These are phyloP conservation scores for Triglochin maritima DNA, from an alignment of 106 monocot species.

Conservation along the genomic window DNA sequence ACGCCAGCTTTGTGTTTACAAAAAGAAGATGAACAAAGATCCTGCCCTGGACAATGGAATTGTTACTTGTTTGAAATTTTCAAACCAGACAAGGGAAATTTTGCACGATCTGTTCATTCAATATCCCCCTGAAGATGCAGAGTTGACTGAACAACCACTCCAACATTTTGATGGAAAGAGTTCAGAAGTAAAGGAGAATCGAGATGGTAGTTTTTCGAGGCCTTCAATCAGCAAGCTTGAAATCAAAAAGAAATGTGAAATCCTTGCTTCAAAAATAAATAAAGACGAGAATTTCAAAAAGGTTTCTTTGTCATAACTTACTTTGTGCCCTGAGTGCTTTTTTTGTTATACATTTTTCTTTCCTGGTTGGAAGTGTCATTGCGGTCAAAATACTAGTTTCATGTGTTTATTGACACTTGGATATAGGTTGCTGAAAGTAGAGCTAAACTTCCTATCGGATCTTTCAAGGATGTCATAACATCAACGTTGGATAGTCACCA, in stretches of 20 bases:
- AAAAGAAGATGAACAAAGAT: constrained; percentile 39
- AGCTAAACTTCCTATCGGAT: constrained; percentile 78
- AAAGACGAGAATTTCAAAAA: constrained; percentile 40
- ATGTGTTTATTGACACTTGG: constrained; percentile 5
- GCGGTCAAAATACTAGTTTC: not conserved
- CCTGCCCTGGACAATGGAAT: constrained; percentile 19
- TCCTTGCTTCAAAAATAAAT: constrained; percentile 40
- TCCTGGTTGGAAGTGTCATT: not conserved
- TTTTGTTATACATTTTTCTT: constrained; percentile 1
- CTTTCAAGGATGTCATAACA: constrained; percentile 64
- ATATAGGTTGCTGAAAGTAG: constrained; percentile 54
- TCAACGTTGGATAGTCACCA: constrained; percentile 69
- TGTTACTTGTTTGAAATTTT: constrained; percentile 35
- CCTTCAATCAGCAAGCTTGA: constrained; percentile 50
- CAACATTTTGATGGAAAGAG: constrained; percentile 11
- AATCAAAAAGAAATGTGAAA: constrained; percentile 46
- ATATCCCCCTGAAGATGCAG: constrained; percentile 66
- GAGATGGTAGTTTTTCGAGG: constrained; percentile 54
- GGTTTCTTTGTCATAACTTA: constrained; percentile 46
- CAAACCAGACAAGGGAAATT: constrained; percentile 41
- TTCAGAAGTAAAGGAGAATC: constrained; percentile 20
- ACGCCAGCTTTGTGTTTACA: constrained; percentile 60
- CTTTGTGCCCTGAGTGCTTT: not conserved
- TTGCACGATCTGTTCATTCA: constrained; percentile 51
- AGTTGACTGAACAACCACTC: constrained; percentile 25